These are phyloP conservation scores for Penicillium sclerotiorum DNA, from an alignment of 2,329 filamentous ascomycete genomes.

Conservation along the genomic window DNA sequence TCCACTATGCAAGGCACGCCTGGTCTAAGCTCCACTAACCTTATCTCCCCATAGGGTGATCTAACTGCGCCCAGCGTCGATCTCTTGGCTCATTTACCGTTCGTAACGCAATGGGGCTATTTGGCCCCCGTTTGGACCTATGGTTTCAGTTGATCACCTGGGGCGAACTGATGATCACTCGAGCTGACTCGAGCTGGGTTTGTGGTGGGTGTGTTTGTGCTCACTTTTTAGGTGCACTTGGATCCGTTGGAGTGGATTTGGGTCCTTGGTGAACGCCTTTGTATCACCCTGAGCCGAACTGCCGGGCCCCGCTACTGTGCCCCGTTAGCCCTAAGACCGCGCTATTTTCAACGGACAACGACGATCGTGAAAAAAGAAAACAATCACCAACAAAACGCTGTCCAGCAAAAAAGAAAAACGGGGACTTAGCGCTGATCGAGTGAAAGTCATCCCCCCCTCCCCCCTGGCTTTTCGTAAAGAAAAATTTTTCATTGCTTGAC, in stretches of 20 bases:
- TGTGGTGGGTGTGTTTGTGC: no score
- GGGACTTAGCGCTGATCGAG: neutral
- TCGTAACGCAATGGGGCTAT: neutral
- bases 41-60: constrained; percentile 17
- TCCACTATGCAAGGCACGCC: constrained; percentile 25
- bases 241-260: neutral
- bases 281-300: neutral
- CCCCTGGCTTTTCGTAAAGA: neutral
- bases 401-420: no score
- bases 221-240: no score
- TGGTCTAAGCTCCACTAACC: constrained; percentile 22
- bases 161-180: neutral
- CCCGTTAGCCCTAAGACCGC: constrained; percentile 2
- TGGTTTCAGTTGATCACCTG: neutral
- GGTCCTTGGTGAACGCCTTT: neutral
- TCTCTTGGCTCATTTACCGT: constrained; percentile 9
- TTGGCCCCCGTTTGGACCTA: neutral
- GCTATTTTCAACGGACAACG: neutral
- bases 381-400: no score
- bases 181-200: neutral
- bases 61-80: constrained; percentile 13
- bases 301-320: neutral
- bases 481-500: constrained; percentile 4
- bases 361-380: neutral
- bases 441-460: neutral